A percentile compares a stretch with the other conserved stretches of the same genome.
These are phyloP conservation scores for Ciborinia camelliae DNA, from an alignment of 2,329 filamentous ascomycete genomes.

Conservation along the genomic window DNA sequence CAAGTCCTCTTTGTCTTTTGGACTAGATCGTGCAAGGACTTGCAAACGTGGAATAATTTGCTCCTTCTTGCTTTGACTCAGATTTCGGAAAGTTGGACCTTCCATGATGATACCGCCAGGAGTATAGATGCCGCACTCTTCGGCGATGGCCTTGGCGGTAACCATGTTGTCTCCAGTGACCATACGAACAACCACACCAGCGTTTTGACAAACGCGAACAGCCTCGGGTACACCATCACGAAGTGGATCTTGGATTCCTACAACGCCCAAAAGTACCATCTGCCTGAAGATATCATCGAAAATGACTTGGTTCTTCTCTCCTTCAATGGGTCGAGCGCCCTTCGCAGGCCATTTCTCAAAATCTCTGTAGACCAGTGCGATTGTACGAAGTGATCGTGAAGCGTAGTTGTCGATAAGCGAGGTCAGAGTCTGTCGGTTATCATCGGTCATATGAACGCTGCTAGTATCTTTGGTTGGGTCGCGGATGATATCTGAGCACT, in stretches of 20 bases:
- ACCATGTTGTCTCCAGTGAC: conserved; percentile 70
- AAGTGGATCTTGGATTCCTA: conserved; percentile 73
- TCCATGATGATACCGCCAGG: conserved; percentile 62
- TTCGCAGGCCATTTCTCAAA: conserved; percentile 66
- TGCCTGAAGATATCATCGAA: conserved; percentile 67
- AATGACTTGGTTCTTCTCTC: conserved; percentile 58
- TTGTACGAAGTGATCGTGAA: conserved; percentile 67
- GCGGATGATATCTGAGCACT: conserved; percentile 50
- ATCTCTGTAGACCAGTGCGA: conserved; percentile 70
- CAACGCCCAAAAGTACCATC: conserved; percentile 70
- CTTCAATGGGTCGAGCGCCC: conserved; percentile 52
- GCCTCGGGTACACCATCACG: conserved; percentile 64
- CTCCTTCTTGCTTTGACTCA: conserved; percentile 58
- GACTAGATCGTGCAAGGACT: conserved; percentile 65
- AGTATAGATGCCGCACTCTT: conserved; percentile 62
- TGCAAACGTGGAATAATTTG: conserved; percentile 59
- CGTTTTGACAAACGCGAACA: conserved; percentile 62
- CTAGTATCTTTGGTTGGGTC: conserved; percentile 57
- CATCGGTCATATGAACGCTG: conserved; percentile 50
- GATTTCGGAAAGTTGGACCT: conserved; percentile 62
- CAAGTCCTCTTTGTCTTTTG: conserved; percentile 65
- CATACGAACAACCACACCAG: conserved; percentile 71
- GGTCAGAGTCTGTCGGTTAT: conserved; percentile 53
- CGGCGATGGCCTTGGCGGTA: conserved; percentile 70
- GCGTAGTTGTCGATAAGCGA: conserved; percentile 60